Base-by-base conservation (phyloP, 495 filamentous ascomycete species). In the Penicillium argentinense region DNA sequence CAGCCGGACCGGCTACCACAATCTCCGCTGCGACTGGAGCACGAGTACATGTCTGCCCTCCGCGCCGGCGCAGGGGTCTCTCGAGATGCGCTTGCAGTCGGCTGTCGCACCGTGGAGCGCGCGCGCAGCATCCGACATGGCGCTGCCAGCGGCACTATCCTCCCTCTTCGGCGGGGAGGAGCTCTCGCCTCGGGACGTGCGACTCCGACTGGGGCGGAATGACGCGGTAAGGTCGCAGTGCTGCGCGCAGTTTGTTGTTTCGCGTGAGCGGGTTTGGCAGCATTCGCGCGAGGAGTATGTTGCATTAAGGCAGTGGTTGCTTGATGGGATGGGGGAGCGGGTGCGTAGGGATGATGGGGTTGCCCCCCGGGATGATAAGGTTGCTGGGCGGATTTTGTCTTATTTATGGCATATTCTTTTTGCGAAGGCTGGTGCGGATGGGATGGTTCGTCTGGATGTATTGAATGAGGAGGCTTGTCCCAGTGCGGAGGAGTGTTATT, bases 1-100 rank as follows among this genome's bases (percentile, higher is more conserved):
- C 6, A 39, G 56, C 9, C 55, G 57, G 0, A 43, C 32, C 0
- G 74, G 74, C 1, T 75, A 75, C 45, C 64, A 71, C 25, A 75
- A 75, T 42, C 60, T 75, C 23, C 69, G 71, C 37, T 75, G 72
- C 45, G 70, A 73, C 44, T 75, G 70, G 72, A 72, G 69, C 30
- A 57, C 64, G 3, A 63, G 67, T 14, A 73, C 67, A 2, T 73
- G 69, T 50, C 43, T 49, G 1, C 24, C 61, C 1, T 54, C 53
- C 4, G 56, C 57, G 22, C 52, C 66, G 6, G 57, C 67, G 18
- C 69, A 73, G 44, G 66, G 69, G 3, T 62, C 59, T 45, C 47
- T 71, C n/a, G 66, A 73, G 46, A 71, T 60, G 34, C 58, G 59
- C 3, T 40, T 73, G 27, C 61, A 71, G 46, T 59, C 60, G 4